Conservation (phyloP, 2,329 filamentous ascomycete genomes). For the Cladosporium sp. region DNA sequence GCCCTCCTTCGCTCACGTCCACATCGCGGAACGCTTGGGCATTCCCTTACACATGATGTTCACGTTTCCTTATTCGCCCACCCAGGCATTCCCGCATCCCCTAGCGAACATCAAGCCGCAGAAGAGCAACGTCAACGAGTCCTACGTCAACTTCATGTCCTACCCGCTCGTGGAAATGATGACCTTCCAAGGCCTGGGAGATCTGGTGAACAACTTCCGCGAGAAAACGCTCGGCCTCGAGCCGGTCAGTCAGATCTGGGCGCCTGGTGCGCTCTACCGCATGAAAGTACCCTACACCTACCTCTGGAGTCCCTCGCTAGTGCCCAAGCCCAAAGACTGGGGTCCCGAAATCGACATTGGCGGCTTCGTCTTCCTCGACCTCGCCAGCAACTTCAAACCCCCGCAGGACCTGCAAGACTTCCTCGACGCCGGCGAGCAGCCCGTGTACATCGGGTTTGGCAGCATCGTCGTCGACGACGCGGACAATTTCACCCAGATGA, state of each 20-base stretch:
- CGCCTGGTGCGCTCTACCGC: constrained; percentile 71
- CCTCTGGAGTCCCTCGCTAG: constrained; percentile 79
- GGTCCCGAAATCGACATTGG: constrained; percentile 66
- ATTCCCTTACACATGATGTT: constrained; percentile 84
- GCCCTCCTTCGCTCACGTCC: constrained; percentile 71
- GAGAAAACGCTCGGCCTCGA: constrained; percentile 71
- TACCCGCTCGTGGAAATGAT: constrained; percentile 87
- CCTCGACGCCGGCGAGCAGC: constrained; percentile 64
- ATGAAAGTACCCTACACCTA: constrained; percentile 83
- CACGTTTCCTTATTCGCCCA: constrained; percentile 91
- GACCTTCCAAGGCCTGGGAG: constrained; percentile 87
- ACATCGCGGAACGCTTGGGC: constrained; percentile 70
- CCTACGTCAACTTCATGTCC: constrained; percentile 74
- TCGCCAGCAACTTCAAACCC: constrained; percentile 63
- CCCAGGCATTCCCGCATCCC: constrained; percentile 79
- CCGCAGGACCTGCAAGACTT: constrained; percentile 64
- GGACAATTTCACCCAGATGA: constrained; percentile 63
- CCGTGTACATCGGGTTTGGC: constrained; percentile 79
- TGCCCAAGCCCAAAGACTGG: constrained; percentile 76
- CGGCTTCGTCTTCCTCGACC: constrained; percentile 72
- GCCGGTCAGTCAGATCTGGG: constrained; percentile 74
- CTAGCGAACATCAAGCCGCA: constrained; percentile 71
- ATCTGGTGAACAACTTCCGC: constrained; percentile 85
- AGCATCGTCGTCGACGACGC: constrained; percentile 79
- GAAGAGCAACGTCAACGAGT: constrained; percentile 64